Base-by-base conservation (phyloP, 345 rosid species). In the Aethionema arabicum region DNA sequence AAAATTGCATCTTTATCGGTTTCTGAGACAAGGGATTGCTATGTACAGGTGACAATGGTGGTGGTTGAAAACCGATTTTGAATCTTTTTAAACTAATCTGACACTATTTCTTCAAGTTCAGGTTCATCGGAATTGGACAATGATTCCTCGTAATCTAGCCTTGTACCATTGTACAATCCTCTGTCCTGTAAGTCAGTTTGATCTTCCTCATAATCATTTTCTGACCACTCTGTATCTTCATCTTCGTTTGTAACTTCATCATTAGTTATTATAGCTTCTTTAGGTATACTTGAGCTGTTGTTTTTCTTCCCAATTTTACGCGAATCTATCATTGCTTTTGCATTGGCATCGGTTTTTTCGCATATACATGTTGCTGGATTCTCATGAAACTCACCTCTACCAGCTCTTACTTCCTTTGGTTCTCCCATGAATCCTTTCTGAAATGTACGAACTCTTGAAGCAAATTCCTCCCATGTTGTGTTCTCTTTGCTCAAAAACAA, bases 301-400 rank as follows among this genome's bases (percentile, higher is more conserved):
- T 76, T 67, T 16, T 57, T 78, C 66, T 81, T 85, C 9, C 84
- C 85, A 7, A 41, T 11, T 75, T 85, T 89, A 67, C 80, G 83
- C 7, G 67, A 58, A 46, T 55, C 59, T 12, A 72, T 45, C 52
- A 69, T 72, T 31, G 59, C 67, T 56, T 59, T 80, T 36, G 74
- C 74, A 69, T 76, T 79, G 41, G 78, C 86, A 51, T 73, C 72
- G 0, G 80, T 61, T 58, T 80, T 83, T 76, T 84, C 89, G 47
- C 99, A 93, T 63, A 93, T 83, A 81, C 99, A 93, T 58, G 85
- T 42, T 4, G 92, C 68, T 3, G 99, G 99, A 65, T 93, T 93
- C 85, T 93, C 99, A 59, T 90, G 97, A 77, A 93, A 93, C 77
- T 87, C 97, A 46, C 99, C 99, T 77, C 97, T 84, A 52, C 99